These are phyloP conservation scores for Shiraia sp. DNA, from an alignment of 2,329 filamentous ascomycete species.

Conservation along the genomic window DNA sequence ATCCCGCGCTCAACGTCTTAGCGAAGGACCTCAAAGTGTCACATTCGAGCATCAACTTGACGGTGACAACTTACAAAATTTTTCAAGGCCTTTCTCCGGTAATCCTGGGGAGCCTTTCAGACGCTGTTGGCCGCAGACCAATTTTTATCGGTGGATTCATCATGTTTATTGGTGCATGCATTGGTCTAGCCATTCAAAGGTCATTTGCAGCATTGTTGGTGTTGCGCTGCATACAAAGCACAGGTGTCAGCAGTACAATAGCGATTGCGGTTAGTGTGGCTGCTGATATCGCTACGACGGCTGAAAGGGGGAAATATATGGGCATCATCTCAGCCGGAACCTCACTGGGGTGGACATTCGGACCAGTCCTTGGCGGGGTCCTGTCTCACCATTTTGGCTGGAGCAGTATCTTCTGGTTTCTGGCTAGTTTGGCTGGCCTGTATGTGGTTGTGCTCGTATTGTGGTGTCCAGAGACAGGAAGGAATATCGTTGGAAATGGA, in stretches of 20 bases:
- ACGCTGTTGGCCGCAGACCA: constrained; percentile 54
- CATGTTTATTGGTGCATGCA: constrained; percentile 31
- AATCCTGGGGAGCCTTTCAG: constrained; percentile 55
- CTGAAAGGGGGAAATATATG: no score
- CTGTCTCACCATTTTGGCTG: no score
- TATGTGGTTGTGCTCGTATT: no score
- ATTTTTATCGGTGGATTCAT: constrained; percentile 49
- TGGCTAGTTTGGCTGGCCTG: no score
- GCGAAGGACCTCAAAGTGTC: no score
- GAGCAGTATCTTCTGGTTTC: no score
- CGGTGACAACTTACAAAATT: constrained; percentile 52
- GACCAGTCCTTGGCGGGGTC: no score
- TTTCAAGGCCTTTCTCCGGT: constrained; percentile 56
- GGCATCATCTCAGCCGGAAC: no score
- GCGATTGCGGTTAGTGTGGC: background rate
- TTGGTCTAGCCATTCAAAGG: constrained; percentile 31
- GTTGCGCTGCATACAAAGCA: constrained; percentile 35
- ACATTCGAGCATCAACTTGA: constrained; percentile 55
- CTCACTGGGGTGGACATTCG: no score
- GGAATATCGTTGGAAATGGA: no score
- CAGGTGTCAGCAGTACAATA: constrained; percentile 45
- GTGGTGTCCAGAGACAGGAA: no score
- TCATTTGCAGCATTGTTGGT: constrained; percentile 31
- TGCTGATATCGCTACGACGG: background rate
- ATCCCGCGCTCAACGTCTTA: no score